Base-by-base conservation (phyloP, 805 yeast species). In the Yarrowia deformans region DNA sequence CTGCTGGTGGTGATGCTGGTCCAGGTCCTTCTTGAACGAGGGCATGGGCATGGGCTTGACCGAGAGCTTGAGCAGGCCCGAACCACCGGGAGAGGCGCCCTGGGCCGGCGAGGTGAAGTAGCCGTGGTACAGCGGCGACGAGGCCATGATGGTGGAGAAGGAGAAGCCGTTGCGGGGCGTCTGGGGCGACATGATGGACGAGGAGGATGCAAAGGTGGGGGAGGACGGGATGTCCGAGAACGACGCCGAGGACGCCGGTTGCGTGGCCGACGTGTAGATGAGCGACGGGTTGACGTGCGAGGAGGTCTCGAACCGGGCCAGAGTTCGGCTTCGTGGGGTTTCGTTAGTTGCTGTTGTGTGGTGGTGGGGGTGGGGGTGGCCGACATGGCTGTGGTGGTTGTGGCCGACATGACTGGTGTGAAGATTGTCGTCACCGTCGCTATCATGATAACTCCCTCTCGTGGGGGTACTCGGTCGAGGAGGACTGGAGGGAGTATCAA, bases 81-180 rank as follows among this genome's bases (percentile, higher is more conserved):
- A 49, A 23, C 46, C 55, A 3, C 56, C 35, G 8, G 66, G 66
- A 1, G 56, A 48, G 8, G n/a, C 32, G 46, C 48, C 48, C 48
- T 63, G 68, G 8, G 70, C 70, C 18, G 73, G 73, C 29, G 72
- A 68, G n/a, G 72, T 68, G 16, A 45, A 66, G 60, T 68, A 72
- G 58, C 73, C 73, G 29, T 66, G 70, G 58, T 72, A 71, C 32
- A 72, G 72, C 6, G 73, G 73, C 34, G 74, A 72, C 16, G 74
- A 72, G 37, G 67, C 69, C 52, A 72, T 69, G 64, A 72, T 69
- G 45, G 70, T 48, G 23, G 72, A 70, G 60, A 72, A 72, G 43
- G 73, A 69, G 37, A 72, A 71, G 35, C 72, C 73, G 48, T 32
- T 39, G 13, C 72, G 72, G n/a, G 61, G 50, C 19, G 67, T 68